Evolutionary conservation across 345 rosid species (phyloP), one percentile per base, ranked within the genome.

Genomic region (Pelargonium nanum): DNA sequence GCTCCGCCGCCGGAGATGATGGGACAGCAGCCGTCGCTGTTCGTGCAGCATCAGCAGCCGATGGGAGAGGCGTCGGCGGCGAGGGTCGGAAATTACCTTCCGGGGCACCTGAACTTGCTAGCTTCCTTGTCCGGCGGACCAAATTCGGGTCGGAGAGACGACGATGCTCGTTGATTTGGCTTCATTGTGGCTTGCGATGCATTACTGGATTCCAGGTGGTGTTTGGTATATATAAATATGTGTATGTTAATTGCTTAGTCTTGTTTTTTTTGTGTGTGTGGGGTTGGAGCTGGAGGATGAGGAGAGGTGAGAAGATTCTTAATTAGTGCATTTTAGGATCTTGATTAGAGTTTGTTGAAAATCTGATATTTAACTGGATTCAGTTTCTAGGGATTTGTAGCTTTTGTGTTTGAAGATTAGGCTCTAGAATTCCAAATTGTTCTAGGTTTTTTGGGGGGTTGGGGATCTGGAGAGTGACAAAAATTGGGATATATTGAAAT

Each of bases 1-100:
- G 70, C 79, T 0, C 68, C 81, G 13, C 79, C 88, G 28, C 80
- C 79, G 24, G 97, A 87, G 75, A 70, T 87, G 82, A 80, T 80
- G 15, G 73, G 81, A 48, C 97, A 85, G 59, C 86, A 80, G 56
- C 81, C 83, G 4, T 61, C 78, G 0, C 59, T 84, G 21, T 62
- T 73, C 61, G 52, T 74, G 68, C 74, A 19, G 51, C 96, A 83
- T 58, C 92, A 85, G 70, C 95, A 87, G 60, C 98, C 87, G 6
- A 84, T 89, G 71, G 97, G 99, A 53, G 99, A 94, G 75, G 96
- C 97, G 26, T 93, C 96, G 19, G 96, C 96, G 10, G 92, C 96
- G 19, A 74, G 92, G 65, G 83, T 84, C 7, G 93, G 88, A 19
- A 86, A 84, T 71, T 85, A 84, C 75, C 83, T 86, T 40, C 96